These are phyloP conservation scores for Syncephalastrum contaminatum DNA, from an alignment of 371 early-diverging fungal species.

Conservation along the genomic window DNA sequence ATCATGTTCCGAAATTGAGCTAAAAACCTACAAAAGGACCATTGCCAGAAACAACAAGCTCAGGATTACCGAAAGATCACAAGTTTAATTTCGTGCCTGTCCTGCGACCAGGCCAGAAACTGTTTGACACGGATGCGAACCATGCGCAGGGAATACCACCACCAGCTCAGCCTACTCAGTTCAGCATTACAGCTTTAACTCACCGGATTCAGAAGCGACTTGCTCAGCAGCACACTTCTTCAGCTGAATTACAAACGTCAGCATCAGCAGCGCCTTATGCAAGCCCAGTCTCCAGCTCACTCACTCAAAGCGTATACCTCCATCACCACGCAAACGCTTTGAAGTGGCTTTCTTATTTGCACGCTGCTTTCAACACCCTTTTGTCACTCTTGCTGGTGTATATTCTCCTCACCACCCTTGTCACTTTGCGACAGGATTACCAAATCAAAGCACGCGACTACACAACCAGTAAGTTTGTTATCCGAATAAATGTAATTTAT, in stretches of 20 bases:
- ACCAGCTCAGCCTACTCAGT: neutral
- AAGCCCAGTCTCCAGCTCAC: no score
- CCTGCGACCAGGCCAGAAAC: conserved; percentile 15
- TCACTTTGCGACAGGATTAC: conserved; percentile 66
- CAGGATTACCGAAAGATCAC: conserved; percentile 8
- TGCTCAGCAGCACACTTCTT: neutral
- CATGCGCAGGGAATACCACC: neutral
- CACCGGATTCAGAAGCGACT: conserved; percentile 12
- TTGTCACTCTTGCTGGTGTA: conserved; percentile 52
- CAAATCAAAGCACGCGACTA: conserved; percentile 67
- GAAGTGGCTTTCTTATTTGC: conserved; percentile 51
- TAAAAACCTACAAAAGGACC: no score
- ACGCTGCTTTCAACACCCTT: conserved; percentile 60
- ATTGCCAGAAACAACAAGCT: no score
- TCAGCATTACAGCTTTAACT: conserved; percentile 12
- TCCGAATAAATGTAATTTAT: no score
- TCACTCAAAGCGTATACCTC: conserved; percentile 1
- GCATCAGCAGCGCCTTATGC: neutral
- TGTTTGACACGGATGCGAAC: conserved; percentile 16
- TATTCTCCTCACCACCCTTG: conserved; percentile 57
- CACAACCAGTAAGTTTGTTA: conserved; percentile 39
- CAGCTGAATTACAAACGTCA: neutral
- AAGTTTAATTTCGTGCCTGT: conserved; percentile 24
- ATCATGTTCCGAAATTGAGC: no score
- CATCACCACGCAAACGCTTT: conserved; percentile 26